Evolutionary conservation across 2,329 filamentous ascomycete species (phyloP).

Genomic region (Oidium heveae): DNA sequence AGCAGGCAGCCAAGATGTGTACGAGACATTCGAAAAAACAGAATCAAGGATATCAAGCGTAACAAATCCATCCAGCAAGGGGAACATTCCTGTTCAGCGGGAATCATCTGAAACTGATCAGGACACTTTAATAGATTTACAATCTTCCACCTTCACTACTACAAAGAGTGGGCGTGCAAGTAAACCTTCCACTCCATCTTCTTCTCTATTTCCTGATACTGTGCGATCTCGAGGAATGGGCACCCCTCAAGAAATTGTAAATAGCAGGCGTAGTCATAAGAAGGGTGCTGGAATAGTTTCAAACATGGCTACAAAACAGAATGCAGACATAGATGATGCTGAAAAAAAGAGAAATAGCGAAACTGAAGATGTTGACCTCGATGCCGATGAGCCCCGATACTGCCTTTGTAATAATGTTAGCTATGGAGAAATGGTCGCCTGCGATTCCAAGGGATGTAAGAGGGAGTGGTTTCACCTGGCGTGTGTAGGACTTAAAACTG

Average conservation of each 20-base stretch:
- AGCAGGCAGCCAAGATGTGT: no score
- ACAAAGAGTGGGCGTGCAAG: constrained; percentile 41
- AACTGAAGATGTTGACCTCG: constrained; percentile 33
- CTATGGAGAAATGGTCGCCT: constrained; percentile 68
- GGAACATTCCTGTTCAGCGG: constrained; percentile 18
- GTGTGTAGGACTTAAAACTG: constrained; percentile 55
- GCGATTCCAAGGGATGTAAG: constrained; percentile 46
- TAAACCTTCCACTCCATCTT: constrained; percentile 39
- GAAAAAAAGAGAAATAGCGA: constrained; percentile 21
- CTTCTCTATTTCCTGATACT: constrained; percentile 28
- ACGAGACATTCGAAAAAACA: no score
- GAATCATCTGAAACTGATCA: constrained; percentile 24
- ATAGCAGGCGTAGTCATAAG: constrained; percentile 31
- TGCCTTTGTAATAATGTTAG: constrained; percentile 61
- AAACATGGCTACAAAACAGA: constrained; percentile 11
- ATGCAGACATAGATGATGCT: constrained; percentile 20
- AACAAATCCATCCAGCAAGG: constrained; percentile 18
- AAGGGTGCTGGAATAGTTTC: constrained; percentile 22
- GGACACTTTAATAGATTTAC: constrained; percentile 15
- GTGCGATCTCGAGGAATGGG: constrained; percentile 27
- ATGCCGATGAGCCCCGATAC: constrained; percentile 47
- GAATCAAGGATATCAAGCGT: constrained; percentile 1
- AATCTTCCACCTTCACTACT: constrained; percentile 16
- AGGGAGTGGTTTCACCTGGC: constrained; percentile 67
- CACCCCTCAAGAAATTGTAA: constrained; percentile 14